Conservation (phyloP, 176 grass and related monocot species). For the Aegilops sharonensis region DNA sequence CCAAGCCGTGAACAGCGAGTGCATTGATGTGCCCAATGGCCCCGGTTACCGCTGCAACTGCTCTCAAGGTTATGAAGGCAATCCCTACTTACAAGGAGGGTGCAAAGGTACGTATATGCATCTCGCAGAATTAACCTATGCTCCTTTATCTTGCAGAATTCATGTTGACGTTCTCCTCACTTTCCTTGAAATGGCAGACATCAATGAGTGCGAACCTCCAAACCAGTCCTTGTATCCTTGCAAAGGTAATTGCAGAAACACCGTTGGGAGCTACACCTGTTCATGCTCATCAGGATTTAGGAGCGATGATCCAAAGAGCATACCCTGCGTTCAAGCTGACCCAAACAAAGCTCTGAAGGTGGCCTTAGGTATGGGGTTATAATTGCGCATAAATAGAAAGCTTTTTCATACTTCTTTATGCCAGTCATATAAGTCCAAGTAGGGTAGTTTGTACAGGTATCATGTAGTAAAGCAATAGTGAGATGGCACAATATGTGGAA, state of each 20-base stretch:
- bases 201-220: background rate
- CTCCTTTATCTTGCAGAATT: background rate
- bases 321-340: background rate
- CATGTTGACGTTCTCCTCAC: background rate
- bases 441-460: background rate
- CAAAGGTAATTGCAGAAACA: background rate
- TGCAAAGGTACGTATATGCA: background rate
- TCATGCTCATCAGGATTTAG: background rate
- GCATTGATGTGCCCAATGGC: background rate
- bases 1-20: background rate
- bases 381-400: background rate
- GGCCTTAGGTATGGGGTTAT: background rate
- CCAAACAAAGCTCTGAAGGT: constrained; percentile 2
- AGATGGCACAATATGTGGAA: background rate
- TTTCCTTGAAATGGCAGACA: background rate
- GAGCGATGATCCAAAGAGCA: background rate
- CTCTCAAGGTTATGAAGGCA: background rate
- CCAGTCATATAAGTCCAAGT: background rate
- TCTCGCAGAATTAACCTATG: background rate
- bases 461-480: background rate
- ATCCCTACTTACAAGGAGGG: background rate
- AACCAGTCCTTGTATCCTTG: background rate
- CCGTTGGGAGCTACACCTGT: background rate
- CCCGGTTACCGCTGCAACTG: constrained; percentile 4
- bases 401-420: background rate